Percentiles rank a stretch among this genome's conserved stretches.
Conservation (phyloP, 345 rosid genomes). For the Viola odorata region DNA sequence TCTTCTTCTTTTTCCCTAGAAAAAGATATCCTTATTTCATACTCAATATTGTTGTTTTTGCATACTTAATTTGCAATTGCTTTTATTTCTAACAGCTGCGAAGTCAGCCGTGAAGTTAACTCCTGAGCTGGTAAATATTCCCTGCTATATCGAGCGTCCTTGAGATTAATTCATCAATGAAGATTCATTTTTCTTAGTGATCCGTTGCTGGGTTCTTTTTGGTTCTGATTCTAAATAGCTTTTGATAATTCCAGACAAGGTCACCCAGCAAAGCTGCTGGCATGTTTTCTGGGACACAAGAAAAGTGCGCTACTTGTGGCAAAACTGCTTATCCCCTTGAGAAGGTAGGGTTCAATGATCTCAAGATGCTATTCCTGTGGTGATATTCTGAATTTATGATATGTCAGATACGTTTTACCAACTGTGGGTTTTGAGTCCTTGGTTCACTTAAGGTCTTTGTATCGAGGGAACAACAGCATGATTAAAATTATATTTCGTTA, state of each 20-base stretch:
- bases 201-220: neutral
- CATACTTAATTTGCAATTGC: slow-evolving; percentile 18
- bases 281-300: slow-evolving; percentile 97
- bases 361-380: neutral
- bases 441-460: neutral
- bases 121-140: slow-evolving; percentile 70
- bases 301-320: slow-evolving; percentile 90
- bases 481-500: too few relatives aligned
- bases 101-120: slow-evolving; percentile 81
- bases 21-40: slow-evolving; percentile 8
- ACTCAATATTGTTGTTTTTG: slow-evolving; percentile 4
- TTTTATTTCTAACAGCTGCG: slow-evolving; percentile 60
- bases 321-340: slow-evolving; percentile 98
- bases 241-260: slow-evolving; percentile 59
- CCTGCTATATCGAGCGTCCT: slow-evolving; percentile 11
- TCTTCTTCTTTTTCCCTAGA: slow-evolving; percentile 5
- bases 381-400: neutral
- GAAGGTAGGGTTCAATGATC: slow-evolving; percentile 49
- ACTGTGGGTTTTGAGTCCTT: neutral
- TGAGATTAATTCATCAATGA: slow-evolving; percentile 5
- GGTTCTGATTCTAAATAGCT: slow-evolving; percentile 23
- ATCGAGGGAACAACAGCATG: neutral
- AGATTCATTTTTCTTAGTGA: slow-evolving; percentile 1
- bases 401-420: neutral
- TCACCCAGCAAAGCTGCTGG: slow-evolving; percentile 93